These are phyloP conservation scores for Aspergillus arachidicola DNA, from an alignment of 2,329 filamentous ascomycete species.

Conservation along the genomic window DNA sequence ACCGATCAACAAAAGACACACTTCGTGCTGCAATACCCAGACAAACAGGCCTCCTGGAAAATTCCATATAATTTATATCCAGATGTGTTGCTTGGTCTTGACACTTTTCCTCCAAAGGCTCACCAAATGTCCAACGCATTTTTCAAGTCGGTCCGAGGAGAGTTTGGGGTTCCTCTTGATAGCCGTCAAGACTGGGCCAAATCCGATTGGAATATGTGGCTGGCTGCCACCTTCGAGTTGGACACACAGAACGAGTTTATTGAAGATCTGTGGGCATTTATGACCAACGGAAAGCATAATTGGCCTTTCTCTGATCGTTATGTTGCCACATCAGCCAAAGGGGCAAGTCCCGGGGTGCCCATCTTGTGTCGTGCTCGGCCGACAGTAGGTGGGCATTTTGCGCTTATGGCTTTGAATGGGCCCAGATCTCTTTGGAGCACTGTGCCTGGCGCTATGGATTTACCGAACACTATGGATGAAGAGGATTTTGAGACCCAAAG, in stretches of 20 bases:
- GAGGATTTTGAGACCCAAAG: conserved; percentile 12
- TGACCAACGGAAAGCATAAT: conserved; percentile 47
- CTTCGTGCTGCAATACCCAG: conserved; percentile 45
- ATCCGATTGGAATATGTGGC: conserved; percentile 50
- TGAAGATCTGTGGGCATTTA: conserved; percentile 45
- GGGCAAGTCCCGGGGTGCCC: conserved; percentile 33
- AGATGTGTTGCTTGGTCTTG: conserved; percentile 42
- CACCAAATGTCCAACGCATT: conserved; percentile 41
- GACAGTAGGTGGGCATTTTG: conserved; percentile 48
- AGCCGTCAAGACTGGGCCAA: conserved; percentile 45
- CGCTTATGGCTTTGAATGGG: conserved; percentile 42
- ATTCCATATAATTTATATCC: conserved; percentile 48
- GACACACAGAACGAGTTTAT: conserved; percentile 38
- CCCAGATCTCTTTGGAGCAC: conserved; percentile 25
- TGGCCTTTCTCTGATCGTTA: conserved; percentile 50
- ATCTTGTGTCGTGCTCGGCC: conserved; percentile 43
- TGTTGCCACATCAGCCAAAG: conserved; percentile 36
- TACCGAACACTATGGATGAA: background rate
- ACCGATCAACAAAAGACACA: conserved; percentile 41
- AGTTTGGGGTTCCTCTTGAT: conserved; percentile 45
- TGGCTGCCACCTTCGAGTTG: conserved; percentile 37
- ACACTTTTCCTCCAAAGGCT: conserved; percentile 39
- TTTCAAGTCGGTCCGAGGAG: conserved; percentile 38
- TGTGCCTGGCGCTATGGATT: conserved; percentile 10
- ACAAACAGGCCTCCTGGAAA: conserved; percentile 36